Percentiles rank a stretch among this genome's conserved stretches.
These are phyloP conservation scores for Triticum timopheevii DNA, from an alignment of 176 grass and related monocot genomes.

Conservation along the genomic window DNA sequence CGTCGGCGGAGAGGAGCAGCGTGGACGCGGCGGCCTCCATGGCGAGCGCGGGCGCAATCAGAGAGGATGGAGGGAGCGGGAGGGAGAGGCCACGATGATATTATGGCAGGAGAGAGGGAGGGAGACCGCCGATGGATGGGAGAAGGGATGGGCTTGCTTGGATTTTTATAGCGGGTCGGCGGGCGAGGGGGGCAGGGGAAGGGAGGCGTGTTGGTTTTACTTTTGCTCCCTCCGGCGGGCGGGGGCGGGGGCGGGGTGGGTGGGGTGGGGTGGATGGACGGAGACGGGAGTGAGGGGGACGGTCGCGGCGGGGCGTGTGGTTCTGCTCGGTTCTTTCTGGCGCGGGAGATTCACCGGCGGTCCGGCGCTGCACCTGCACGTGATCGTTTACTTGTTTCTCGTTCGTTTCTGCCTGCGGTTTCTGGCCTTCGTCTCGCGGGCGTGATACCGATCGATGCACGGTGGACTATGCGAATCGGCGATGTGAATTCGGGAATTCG, in stretches of 20 bases:
- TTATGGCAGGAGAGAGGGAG: not conserved
- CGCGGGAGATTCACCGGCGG: no score
- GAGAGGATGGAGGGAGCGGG: not conserved
- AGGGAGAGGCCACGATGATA: not conserved
- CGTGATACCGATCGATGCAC: no score
- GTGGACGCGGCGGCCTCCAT: slow-evolving; percentile 7
- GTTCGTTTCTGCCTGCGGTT: no score
- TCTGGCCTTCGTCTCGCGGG: no score
- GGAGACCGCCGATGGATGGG: not conserved
- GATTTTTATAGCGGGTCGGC: slow-evolving; percentile 21
- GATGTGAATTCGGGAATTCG: no score
- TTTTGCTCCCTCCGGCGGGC: not conserved
- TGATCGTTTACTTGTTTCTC: no score
- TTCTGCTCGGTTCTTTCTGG: not conserved
- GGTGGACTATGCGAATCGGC: no score
- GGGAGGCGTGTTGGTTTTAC: slow-evolving; percentile 18
- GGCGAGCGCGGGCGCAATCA: not conserved
- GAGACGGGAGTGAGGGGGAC: not conserved
- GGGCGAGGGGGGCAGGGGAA: not conserved
- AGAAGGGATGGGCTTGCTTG: not conserved
- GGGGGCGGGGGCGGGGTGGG: not conserved
- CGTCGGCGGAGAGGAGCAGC: slow-evolving; percentile 31
- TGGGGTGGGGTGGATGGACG: not conserved
- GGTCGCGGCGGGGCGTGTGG: not conserved
- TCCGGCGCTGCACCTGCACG: no score